Base-by-base conservation (phyloP, 306 rosid species). In the Quercus agrifolia region DNA sequence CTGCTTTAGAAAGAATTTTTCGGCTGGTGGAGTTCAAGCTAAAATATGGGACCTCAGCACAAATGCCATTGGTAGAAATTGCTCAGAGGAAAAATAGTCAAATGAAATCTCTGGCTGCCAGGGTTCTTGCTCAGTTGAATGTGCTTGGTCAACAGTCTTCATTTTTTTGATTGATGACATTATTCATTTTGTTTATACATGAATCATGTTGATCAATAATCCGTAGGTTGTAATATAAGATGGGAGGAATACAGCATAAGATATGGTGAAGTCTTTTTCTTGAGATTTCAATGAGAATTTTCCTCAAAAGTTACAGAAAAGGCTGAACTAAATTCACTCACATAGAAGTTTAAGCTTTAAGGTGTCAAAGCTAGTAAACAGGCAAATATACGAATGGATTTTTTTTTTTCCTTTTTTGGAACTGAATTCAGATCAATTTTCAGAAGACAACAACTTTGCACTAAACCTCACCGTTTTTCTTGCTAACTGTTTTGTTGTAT, bases 51-150 rank as follows among this genome's bases (percentile, higher is more conserved):
- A 4, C 59, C 72, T 57, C 31, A 56, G 91, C 90, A 28, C 90
- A 84, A 19, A 82, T 85, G 87, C 84, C 86, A 21, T 73, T 88
- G 78, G 91, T 91, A 35, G 92, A 79, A 14, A 84, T 91, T 41
- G 83, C 92, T 35, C 91, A 87, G 86, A 82, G 59, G 67, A 87
- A 84, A 88, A 87, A 78, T 25, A 77, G 79, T 35, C 83, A 80
- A 5, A 69, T 87, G 82, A 91, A 56, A 80, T 87, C 91, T 78
- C 78, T 87, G 73, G 92, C 95, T 83, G 95, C 92, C 51, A 85
- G 52, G 75, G 70, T 87, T 64, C 91, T 91, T 56, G 87, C 80
- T 71, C 92, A 88, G 79, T 74, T 91, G 85, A 91, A 81, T 74
- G 79, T 80, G 51, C 84, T 88, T 68, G 87, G 89, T 25, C 66